A percentile compares a stretch with the other conserved stretches of the same genome.
Conservation (phyloP, 2,329 filamentous ascomycete species). For the Metarhizium guizhouense region DNA sequence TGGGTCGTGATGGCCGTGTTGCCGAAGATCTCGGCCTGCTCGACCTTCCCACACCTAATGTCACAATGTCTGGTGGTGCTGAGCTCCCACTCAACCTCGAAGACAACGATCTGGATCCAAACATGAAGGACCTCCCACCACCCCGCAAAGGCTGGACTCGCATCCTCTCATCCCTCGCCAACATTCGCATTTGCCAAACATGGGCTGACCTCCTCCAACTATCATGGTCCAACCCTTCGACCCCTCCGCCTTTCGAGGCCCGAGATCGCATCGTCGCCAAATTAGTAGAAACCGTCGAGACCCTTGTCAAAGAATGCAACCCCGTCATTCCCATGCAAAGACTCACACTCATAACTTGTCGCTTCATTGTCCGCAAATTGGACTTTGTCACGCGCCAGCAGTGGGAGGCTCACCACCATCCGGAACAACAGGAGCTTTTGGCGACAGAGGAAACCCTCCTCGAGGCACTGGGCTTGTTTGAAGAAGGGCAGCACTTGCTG, state of each 20-base stretch:
- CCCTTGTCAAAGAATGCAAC: slow-evolving; percentile 32
- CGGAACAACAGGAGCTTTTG: slow-evolving; percentile 10
- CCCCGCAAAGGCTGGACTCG: slow-evolving; percentile 45
- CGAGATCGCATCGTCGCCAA: slow-evolving; percentile 32
- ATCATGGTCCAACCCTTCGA: slow-evolving; percentile 2
- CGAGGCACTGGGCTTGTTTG: slow-evolving; percentile 24
- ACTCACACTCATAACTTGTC: slow-evolving; percentile 18
- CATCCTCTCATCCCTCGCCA: slow-evolving; percentile 47
- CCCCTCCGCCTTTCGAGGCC: neutral
- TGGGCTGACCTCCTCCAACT: slow-evolving; percentile 16
- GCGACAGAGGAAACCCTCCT: slow-evolving; percentile 23
- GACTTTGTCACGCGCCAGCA: slow-evolving; percentile 24
- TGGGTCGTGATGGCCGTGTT: slow-evolving; percentile 38
- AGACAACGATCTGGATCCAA: slow-evolving; percentile 40
- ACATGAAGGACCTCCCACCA: slow-evolving; percentile 17
- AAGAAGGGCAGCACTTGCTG: slow-evolving; percentile 18
- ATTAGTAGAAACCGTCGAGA: slow-evolving; percentile 21
- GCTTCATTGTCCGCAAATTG: slow-evolving; percentile 23
- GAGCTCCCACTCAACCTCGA: slow-evolving; percentile 48
- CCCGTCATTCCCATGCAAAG: slow-evolving; percentile 38
- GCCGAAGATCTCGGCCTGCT: slow-evolving; percentile 46
- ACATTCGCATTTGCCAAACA: slow-evolving; percentile 35
- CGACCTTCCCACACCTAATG: slow-evolving; percentile 5
- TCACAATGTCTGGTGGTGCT: slow-evolving; percentile 25
- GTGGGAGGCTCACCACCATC: slow-evolving; percentile 13